Conservation (phyloP, 2,329 filamentous ascomycete species). For the Escovopsis sp. region DNA sequence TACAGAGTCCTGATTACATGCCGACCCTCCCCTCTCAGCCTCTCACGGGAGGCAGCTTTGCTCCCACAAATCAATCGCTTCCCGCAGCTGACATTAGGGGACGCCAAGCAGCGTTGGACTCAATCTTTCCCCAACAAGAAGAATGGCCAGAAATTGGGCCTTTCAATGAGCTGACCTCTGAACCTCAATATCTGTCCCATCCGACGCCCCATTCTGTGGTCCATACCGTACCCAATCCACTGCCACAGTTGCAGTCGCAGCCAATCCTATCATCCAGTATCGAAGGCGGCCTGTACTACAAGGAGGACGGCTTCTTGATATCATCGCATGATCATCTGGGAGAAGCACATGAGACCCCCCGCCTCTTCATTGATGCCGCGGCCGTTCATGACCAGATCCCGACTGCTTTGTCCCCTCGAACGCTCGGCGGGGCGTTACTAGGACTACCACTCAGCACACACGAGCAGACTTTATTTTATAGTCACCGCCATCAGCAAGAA, state of each 20-base stretch:
- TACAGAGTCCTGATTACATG: slow-evolving; percentile 2
- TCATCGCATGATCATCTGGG: no score
- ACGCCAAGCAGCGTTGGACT: not conserved
- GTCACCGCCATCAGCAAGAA: no score
- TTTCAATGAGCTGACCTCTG: not conserved
- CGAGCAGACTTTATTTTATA: no score
- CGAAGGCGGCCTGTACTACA: not conserved
- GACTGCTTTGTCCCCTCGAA: no score
- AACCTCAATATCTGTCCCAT: not conserved
- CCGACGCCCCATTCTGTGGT: not conserved
- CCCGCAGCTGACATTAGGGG: not conserved
- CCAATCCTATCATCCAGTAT: slow-evolving; percentile 1
- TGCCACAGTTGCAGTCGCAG: not conserved
- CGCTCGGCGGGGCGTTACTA: no score
- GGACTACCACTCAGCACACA: no score
- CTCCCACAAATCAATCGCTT: not conserved
- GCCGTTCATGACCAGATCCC: no score
- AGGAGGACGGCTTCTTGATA: no score
- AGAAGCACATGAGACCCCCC: no score
- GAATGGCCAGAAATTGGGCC: not conserved
- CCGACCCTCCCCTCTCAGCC: slow-evolving; percentile 3
- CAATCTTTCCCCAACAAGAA: slow-evolving; percentile 3
- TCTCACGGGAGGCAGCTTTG: not conserved
- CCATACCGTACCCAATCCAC: not conserved
- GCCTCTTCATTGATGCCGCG: no score